Evolutionary conservation across 1,284 basidiomycete species (phyloP), one percentile per base, ranked within the genome.

Genomic region (Papiliotrema laurentii): DNA sequence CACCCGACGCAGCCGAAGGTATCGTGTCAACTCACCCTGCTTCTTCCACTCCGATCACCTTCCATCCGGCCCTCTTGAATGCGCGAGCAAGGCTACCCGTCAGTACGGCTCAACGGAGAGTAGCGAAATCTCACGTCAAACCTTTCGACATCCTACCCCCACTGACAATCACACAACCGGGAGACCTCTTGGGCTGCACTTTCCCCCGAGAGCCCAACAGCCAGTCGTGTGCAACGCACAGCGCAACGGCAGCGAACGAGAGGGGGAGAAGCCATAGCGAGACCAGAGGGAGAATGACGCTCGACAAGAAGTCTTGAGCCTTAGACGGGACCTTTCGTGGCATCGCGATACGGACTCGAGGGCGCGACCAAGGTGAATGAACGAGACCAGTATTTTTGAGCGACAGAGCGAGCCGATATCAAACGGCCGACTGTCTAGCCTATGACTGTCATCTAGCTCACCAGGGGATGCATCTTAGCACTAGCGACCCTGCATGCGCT

Each of bases 61-160:
- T 59, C 62, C 69, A 75, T n/a, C 75, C 75, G 27, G 69, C 68
- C 39, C 68, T 59, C 24, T 68, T 69, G 50, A 76, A 69, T 0
- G 73, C 71, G 25, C 75, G 55, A n/a, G 69, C 71, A 30, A 75
- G 59, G 4, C 64, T 67, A 40, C 19, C 13, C 16, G 21, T 49
- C 42, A 53, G 50, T 42, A 21, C 16, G 35, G 31, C 24, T 37
- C 22, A 14, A 25, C 14, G n/a, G 21, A 1, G 34, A n/a, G 21
- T 22, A 6, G 25, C 22, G 16, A 22, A 11, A 33, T 21, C 64
- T 60, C 53, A 67, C 64, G 63, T 66, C 47, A 76, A 60, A 21
- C 72, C 67, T 49, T 75, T 76, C 22, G 70, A 64, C 69, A 74
- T 75, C n/a, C 72, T 58, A 18, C 72, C 74, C 26, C 75, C 75